phyloP scores from a whole-genome alignment of 805 yeast species.

The Pichia ethanolica region DNA sequence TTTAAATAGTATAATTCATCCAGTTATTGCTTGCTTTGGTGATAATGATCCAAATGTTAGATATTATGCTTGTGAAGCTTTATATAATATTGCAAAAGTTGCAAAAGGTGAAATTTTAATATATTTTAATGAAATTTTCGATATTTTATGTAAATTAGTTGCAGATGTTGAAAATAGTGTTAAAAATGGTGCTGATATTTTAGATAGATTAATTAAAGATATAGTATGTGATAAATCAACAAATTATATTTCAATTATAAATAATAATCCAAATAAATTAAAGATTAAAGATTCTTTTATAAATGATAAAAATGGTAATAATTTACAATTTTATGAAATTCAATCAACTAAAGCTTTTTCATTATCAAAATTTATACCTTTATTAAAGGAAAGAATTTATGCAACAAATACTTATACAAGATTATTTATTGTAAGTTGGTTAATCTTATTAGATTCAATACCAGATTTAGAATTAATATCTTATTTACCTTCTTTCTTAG shows the following conservation, averaged over 20 bases:
- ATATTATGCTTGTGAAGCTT: slow-evolving; percentile 92
- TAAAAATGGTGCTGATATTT: slow-evolving; percentile 88
- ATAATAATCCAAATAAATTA: slow-evolving; percentile 20
- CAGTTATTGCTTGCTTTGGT: slow-evolving; percentile 90
- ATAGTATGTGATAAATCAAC: slow-evolving; percentile 93
- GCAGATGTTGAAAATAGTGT: slow-evolving; percentile 90
- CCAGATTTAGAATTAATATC: slow-evolving; percentile 86
- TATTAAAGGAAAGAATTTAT: slow-evolving; percentile 84
- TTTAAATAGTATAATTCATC: slow-evolving; percentile 79
- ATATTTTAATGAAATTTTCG: slow-evolving; percentile 92
- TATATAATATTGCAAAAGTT: slow-evolving; percentile 92
- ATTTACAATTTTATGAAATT: slow-evolving; percentile 50
- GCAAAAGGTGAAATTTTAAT: slow-evolving; percentile 90
- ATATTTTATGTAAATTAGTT: slow-evolving; percentile 80
- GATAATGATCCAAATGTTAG: slow-evolving; percentile 97
- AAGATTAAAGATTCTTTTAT: slow-evolving; percentile 35
- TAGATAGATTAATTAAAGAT: slow-evolving; percentile 86
- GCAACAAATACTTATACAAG: slow-evolving; percentile 90
- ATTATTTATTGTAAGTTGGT: slow-evolving; percentile 89
- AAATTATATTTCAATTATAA: slow-evolving; percentile 62
- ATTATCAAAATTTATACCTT: slow-evolving; percentile 79
- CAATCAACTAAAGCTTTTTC: slow-evolving; percentile 69
- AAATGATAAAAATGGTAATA: slow-evolving; percentile 47
- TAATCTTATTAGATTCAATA: slow-evolving; percentile 82
- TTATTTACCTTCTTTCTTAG: slow-evolving; percentile 82